phyloP scores from a whole-genome alignment of 179 eudicot genomes.

The Gypsophila paniculata region DNA sequence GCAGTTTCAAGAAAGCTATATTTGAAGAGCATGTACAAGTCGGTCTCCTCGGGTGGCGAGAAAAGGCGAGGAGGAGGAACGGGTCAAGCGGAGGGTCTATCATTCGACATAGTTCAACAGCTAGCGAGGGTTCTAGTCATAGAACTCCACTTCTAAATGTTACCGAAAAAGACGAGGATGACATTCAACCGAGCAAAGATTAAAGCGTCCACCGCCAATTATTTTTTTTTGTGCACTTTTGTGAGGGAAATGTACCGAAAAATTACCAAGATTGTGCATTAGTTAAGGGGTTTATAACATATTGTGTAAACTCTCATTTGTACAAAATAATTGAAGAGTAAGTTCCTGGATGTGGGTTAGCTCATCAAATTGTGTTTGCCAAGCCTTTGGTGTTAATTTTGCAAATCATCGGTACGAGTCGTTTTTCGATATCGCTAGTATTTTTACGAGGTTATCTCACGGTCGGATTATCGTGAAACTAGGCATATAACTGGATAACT shows the following conservation, averaged over 20 bases:
- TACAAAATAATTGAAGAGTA: background rate
- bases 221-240: background rate
- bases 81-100: constrained; percentile 20
- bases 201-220: background rate
- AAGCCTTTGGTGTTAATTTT: background rate
- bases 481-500: too few relatives aligned
- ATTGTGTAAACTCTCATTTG: constrained; percentile 10
- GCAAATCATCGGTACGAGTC: too few relatives aligned
- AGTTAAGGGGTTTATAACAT: too few relatives aligned
- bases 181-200: constrained; percentile 19
- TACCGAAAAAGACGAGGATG: constrained; percentile 11
- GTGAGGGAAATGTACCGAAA: background rate
- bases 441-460: too few relatives aligned
- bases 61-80: constrained; percentile 52
- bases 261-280: background rate
- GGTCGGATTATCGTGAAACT: too few relatives aligned
- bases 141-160: constrained; percentile 33
- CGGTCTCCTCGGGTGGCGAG: constrained; percentile 81
- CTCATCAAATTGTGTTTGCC: background rate
- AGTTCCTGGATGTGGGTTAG: too few relatives aligned
- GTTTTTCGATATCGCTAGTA: too few relatives aligned
- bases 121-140: constrained; percentile 24
- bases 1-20: constrained; percentile 68
- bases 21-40: constrained; percentile 83
- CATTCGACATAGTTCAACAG: constrained; percentile 14